Conservation (phyloP, 352 stramenopile genomes). For the Globisporangium abappressorium region DNA sequence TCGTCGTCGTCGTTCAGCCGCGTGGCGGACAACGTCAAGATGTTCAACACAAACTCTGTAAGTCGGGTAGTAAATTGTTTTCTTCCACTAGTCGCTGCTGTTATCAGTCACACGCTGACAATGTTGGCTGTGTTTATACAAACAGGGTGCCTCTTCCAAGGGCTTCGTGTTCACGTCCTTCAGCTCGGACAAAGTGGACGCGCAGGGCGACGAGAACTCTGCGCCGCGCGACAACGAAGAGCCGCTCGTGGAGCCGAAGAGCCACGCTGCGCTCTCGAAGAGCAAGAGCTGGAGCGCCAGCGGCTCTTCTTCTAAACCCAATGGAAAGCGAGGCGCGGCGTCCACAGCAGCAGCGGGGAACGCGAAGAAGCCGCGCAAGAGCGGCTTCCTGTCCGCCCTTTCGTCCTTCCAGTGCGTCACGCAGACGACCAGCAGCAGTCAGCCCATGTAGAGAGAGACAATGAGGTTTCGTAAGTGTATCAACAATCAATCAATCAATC, state of each 20-base stretch:
- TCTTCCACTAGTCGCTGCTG: no score
- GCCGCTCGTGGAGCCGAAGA: slow-evolving; percentile 7
- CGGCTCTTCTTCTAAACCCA: not conserved
- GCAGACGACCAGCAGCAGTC: slow-evolving; percentile 26
- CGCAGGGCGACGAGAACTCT: slow-evolving; percentile 34
- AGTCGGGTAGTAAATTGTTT: slow-evolving; percentile 7
- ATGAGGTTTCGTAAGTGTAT: not conserved
- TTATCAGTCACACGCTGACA: no score
- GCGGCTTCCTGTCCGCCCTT: slow-evolving; percentile 65
- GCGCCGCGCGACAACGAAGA: slow-evolving; percentile 26
- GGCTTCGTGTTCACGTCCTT: slow-evolving; percentile 82
- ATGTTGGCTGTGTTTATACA: slow-evolving; percentile 10
- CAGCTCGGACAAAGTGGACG: slow-evolving; percentile 36
- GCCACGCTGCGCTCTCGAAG: slow-evolving; percentile 32
- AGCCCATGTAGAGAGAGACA: slow-evolving; percentile 23
- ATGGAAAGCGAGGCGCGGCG: slow-evolving; percentile 13
- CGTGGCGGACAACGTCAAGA: slow-evolving; percentile 64
- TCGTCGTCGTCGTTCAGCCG: slow-evolving; percentile 67
- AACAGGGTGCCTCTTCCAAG: slow-evolving; percentile 34
- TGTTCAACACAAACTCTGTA: slow-evolving; percentile 69
- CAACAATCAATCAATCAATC: slow-evolving; percentile 6
- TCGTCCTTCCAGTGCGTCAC: slow-evolving; percentile 69
- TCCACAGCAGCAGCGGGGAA: not conserved
- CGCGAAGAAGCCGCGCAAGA: slow-evolving; percentile 31
- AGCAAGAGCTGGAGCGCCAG: slow-evolving; percentile 50